Evolutionary conservation across 2,329 filamentous ascomycete species (phyloP), one percentile per base, ranked within the genome.

Genomic region (Tolypocladium nubicola): DNA sequence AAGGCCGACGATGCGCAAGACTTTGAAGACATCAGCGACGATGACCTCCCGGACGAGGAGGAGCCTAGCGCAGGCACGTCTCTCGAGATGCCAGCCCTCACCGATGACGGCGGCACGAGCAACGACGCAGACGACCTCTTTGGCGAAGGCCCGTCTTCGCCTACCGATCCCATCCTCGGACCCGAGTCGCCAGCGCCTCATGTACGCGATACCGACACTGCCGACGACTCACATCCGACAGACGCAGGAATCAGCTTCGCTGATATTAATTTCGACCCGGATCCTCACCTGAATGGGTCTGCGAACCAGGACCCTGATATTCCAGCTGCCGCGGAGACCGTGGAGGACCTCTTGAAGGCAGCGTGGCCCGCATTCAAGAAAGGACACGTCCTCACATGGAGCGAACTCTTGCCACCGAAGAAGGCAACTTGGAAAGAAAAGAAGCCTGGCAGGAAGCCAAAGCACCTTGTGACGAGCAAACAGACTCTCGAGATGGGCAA

Each of bases 1-100:
- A 99, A 99, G 72, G 93, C 91, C 56, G 91, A 91, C 59, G 89
- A 97, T 73, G 94, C 94, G 45, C 76, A 94, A 61, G 94, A 99
- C 68, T 99, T 80, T 65, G 90, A 89, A 68, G 90, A 96, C 67
- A 92, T 97, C 61, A 88, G 88, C 62, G 93, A 97, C 69, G 91
- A 95, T 68, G 92, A 97, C 61, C 79, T 96, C 9, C 88, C 90
- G 13, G 90, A 94, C 8, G 90, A 94, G 61, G 90, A 94, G 61
- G 89, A 85, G 57, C 72, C 71, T 35, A 71, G 70, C 13, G 71
- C 68, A 6, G 71, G 68, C 55, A 66, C 69, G 19, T 78, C 75
- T 16, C 68, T 73, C 52, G 78, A 83, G 57, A 68, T 78, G n/a
- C 80, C 80, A 0, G 78, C 75, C 13, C 67, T 83, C 35, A 82